Evolutionary conservation across 768 basidiomycete species (phyloP), one percentile per base, ranked within the genome.

Genomic region (Lactifluus pinguis): DNA sequence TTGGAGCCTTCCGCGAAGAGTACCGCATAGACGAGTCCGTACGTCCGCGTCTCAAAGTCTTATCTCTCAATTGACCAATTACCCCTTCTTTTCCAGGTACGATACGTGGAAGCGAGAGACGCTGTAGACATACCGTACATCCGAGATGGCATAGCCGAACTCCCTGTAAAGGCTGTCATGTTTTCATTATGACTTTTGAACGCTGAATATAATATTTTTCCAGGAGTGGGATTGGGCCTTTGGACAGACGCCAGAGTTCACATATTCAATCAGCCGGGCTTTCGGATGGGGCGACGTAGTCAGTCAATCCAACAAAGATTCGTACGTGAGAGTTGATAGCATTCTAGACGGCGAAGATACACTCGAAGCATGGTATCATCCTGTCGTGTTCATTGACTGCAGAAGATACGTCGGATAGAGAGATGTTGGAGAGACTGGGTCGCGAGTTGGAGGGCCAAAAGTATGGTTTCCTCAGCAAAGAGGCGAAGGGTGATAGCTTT

Each of bases 241-340:
- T 68, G 95, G 95, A 0, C 90, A 95, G 69, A 95, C 95, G 0
- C 94, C 95, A 45, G 89, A 95, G 69, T 98, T 99, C 70, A 86
- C 83, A 7, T 89, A 91, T 68, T 76, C 75, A 3, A 45, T 83
- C 6, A 50, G 70, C 34, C 71, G 69, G 5, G 57, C 64, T 17
- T 76, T 81, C 49, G 49, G 67, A 14, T 77, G 78, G 71, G 78
- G 76, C 10, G 55, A 67, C 6, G 57, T 78, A 25, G 81, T 80
- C 64, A 66, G 78, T 73, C 41, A 50, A 49, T 36, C 3, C 45
- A 38, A 39, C 32, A 14, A 30, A 41, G 32, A 15, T 15, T 36
- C 34, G 29, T 55, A n/a, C n/a, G 2, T 32, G 32, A 42, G 19
- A n/a, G 41, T 67, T 64, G 60, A 53, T 47, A 9, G 21, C 21